These are phyloP conservation scores for Podaxis mareebaensis DNA, from an alignment of 768 basidiomycete genomes.

Conservation along the genomic window DNA sequence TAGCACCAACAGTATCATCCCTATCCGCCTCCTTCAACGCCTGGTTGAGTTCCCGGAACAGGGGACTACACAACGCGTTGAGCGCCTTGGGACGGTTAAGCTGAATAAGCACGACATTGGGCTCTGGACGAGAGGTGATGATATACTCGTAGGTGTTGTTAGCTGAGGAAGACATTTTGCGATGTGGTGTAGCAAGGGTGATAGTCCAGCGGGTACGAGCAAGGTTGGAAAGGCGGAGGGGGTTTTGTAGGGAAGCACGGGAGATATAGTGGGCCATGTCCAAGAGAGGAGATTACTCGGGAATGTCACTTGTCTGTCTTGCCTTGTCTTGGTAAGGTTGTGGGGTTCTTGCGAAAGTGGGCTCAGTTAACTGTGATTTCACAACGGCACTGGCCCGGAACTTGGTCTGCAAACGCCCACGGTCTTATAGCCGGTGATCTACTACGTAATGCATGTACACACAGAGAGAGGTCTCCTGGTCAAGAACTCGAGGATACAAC, in stretches of 20 bases:
- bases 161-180: constrained; percentile 47
- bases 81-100: constrained; percentile 89
- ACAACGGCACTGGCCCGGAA: not conserved
- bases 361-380: not conserved
- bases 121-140: constrained; percentile 66
- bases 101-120: constrained; percentile 75
- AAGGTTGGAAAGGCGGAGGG: constrained; percentile 9
- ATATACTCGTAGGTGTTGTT: constrained; percentile 58
- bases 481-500: not conserved
- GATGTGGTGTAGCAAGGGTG: constrained; percentile 22
- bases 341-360: not conserved
- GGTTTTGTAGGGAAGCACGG: constrained; percentile 19
- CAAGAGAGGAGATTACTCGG: not conserved
- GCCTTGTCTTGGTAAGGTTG: not conserved
- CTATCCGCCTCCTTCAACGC: constrained; percentile 71
- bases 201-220: constrained; percentile 12
- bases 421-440: not conserved
- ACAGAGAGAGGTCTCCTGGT: not conserved
- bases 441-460: not conserved
- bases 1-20: constrained; percentile 74
- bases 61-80: constrained; percentile 81
- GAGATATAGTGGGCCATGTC: constrained; percentile 26
- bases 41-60: constrained; percentile 80
- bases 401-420: not conserved
- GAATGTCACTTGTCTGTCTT: not conserved